Percentiles rank a stretch among this genome's conserved stretches.
These are phyloP conservation scores for Quercus aquifolioides DNA, from an alignment of 306 rosid species.

Conservation along the genomic window DNA sequence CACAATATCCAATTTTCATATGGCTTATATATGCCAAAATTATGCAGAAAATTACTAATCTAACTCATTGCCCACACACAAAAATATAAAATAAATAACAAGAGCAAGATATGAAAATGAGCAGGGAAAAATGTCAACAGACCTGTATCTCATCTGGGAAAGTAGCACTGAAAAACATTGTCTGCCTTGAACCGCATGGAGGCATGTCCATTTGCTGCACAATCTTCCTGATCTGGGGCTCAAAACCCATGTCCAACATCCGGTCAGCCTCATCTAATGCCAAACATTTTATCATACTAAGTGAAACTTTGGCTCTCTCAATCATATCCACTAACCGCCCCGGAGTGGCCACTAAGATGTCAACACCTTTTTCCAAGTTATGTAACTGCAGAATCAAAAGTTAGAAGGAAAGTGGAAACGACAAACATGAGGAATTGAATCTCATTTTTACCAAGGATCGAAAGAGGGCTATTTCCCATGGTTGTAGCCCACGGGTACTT, in stretches of 20 bases:
- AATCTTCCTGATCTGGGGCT: constrained; percentile 75
- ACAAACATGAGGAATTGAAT: not conserved
- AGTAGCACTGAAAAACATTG: constrained; percentile 88
- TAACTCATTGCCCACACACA: not conserved
- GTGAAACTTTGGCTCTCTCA: constrained; percentile 77
- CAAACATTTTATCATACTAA: constrained; percentile 62
- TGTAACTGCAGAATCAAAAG: constrained; percentile 43
- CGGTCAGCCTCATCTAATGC: constrained; percentile 78
- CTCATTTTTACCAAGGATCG: not conserved
- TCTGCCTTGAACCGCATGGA: constrained; percentile 70
- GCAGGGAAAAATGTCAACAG: not conserved
- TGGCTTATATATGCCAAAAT: not conserved
- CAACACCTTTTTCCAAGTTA: constrained; percentile 87
- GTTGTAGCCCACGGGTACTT: not conserved
- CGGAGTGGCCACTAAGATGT: constrained; percentile 92
- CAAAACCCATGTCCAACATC: constrained; percentile 85
- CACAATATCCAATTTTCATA: not conserved
- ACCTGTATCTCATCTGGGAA: constrained; percentile 91
- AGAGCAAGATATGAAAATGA: not conserved
- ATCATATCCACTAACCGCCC: constrained; percentile 90
- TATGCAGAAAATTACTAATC: not conserved
- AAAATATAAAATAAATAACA: not conserved
- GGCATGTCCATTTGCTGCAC: constrained; percentile 89
- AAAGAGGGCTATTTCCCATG: not conserved
- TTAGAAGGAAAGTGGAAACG: not conserved